Evolutionary conservation across 176 grass and related monocot genomes (phyloP).

Genomic region (Tuctoria greenei): DNA sequence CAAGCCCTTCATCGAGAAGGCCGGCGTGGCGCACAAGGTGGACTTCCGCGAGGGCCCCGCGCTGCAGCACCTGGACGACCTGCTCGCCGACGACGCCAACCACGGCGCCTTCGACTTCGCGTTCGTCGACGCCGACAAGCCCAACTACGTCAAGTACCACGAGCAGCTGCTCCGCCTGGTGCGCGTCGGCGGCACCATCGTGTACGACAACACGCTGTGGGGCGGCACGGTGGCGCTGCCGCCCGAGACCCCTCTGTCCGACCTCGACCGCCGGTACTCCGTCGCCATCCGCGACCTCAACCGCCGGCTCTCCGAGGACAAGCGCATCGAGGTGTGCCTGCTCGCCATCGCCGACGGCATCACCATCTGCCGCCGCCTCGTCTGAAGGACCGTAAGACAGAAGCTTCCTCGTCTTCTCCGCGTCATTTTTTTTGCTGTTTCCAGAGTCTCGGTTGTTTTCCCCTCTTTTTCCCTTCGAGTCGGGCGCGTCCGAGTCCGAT

Average conservation of each 20-base stretch:
- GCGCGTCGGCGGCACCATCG: constrained; percentile 50
- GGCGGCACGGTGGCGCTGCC: constrained; percentile 46
- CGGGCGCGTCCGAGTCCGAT: background rate
- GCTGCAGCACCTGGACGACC: constrained; percentile 36
- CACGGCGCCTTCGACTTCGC: constrained; percentile 57
- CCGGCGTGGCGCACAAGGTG: constrained; percentile 54
- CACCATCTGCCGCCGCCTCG: constrained; percentile 70
- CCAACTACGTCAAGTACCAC: constrained; percentile 58
- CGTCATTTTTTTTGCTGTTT: background rate
- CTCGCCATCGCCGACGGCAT: constrained; percentile 64
- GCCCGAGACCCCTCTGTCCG: constrained; percentile 24
- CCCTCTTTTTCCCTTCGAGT: background rate
- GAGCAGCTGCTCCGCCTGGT: constrained; percentile 45
- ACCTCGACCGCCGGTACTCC: background rate
- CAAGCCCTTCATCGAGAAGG: constrained; percentile 42
- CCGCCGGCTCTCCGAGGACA: constrained; percentile 18
- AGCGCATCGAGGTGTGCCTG: constrained; percentile 55
- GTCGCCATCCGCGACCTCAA: constrained; percentile 38
- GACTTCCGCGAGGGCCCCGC: constrained; percentile 56
- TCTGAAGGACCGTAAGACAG: background rate
- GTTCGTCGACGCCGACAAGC: constrained; percentile 71
- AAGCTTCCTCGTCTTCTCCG: background rate
- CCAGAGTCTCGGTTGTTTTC: background rate
- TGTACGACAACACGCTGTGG: constrained; percentile 79
- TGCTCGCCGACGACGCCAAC: constrained; percentile 49